A percentile compares a stretch with the other conserved stretches of the same genome.
These are phyloP conservation scores for Zymoseptoria passerinii DNA, from an alignment of 2,329 filamentous ascomycete species.

Conservation along the genomic window DNA sequence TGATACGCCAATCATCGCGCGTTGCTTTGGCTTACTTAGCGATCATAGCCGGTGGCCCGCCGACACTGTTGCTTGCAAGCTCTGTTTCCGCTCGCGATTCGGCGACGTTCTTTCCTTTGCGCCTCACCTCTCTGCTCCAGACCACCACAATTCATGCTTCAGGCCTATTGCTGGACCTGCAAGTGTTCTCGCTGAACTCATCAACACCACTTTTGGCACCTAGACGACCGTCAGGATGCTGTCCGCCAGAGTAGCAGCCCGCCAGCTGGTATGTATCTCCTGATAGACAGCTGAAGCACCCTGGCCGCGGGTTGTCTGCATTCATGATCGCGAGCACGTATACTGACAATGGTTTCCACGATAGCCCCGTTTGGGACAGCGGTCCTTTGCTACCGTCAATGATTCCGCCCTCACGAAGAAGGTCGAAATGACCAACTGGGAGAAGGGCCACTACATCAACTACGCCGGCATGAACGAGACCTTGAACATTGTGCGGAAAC, in stretches of 20 bases:
- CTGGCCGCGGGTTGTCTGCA: background rate
- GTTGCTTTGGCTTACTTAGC: background rate
- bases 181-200: conserved; percentile 9
- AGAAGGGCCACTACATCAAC: conserved; percentile 96
- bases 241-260: conserved; percentile 31
- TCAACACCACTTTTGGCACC: conserved; percentile 13
- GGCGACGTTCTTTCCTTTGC: conserved; percentile 12
- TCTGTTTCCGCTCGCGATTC: conserved; percentile 3
- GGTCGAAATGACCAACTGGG: conserved; percentile 96
- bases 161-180: conserved; percentile 19
- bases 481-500: conserved; percentile 76
- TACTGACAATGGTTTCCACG: conserved; percentile 12
- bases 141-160: conserved; percentile 11
- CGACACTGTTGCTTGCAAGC: background rate
- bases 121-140: conserved; percentile 12
- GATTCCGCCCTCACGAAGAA: conserved; percentile 85
- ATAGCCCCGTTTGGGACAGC: conserved; percentile 41
- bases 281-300: conserved; percentile 6
- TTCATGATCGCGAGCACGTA: background rate
- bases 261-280: conserved; percentile 32
- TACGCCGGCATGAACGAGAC: conserved; percentile 99
- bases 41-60: background rate
- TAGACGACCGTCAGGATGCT: conserved; percentile 27
- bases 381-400: conserved; percentile 70
- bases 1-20: conserved; percentile 2